Evolutionary conservation across 1,284 basidiomycete genomes (phyloP), one percentile per base, ranked within the genome.

Genomic region (Sporisorium scitamineum): DNA sequence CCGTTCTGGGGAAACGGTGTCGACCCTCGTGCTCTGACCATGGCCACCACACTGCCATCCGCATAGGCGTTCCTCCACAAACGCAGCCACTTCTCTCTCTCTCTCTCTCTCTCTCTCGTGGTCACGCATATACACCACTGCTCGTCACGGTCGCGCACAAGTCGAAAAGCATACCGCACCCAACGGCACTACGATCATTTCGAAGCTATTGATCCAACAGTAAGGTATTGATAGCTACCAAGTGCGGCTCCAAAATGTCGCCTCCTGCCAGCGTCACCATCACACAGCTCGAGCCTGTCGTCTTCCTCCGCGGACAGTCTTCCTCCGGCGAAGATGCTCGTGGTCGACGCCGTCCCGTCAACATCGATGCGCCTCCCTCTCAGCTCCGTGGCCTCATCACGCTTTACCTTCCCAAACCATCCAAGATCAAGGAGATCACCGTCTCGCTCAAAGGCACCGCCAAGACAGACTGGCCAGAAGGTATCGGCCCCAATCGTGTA

Each of bases 351-450:
- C 56, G 79, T 3, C 72, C 65, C 20, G 61, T 79, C 62, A 74
- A 84, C 68, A 53, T 68, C 42, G 88, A 89, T 75, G 87, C 88
- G 0, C 89, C 90, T 6, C 91, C 93, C 2, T 91, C 94, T 8
- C 89, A 95, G 85, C 88, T 99, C 32, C 89, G 96, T 42, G 96
- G 95, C n/a, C 87, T 97, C 13, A 88, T 98, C 64, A 92, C 91
- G 1, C 88, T 99, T 48, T 90, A 90, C 13, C 88, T 97, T 31
- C 88, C 88, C 52, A 96, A 95, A 84, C 90, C 95, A 0, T 94
- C 91, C 42, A 91, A 92, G 84, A 92, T 99, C 80, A 92, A 92
- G 39, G 93, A 91, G 79, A 95, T 99, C 64, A 90, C 91, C 60
- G 88, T 97, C 50, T 90, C 91, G 77, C 87, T 98, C 22, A 88